A percentile compares a stretch with the other conserved stretches of the same genome.
Conservation (phyloP, 352 stramenopile genomes). For the Globisporangium rhizosaccharum region DNA sequence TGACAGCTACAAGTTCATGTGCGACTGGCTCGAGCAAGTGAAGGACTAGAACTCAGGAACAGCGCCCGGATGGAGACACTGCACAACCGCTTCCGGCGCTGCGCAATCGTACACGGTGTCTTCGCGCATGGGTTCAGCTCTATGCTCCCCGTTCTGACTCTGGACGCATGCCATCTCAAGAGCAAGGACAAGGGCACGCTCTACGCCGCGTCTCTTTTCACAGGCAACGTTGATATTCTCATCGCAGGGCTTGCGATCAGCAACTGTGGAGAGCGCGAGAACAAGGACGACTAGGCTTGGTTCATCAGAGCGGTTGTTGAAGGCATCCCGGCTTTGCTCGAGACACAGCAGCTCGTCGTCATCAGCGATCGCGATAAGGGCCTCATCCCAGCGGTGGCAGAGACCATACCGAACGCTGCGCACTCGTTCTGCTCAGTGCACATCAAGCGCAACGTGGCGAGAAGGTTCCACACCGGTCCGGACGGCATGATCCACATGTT, state of each 20-base stretch:
- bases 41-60: too few relatives aligned
- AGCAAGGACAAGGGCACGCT: neutral
- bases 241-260: neutral
- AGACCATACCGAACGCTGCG: neutral
- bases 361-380: neutral
- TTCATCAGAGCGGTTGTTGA: neutral
- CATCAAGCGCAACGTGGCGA: conserved; percentile 2
- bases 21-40: too few relatives aligned
- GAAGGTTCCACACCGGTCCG: neutral
- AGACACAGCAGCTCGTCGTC: neutral
- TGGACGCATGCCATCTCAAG: neutral
- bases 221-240: neutral
- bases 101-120: neutral
- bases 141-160: neutral
- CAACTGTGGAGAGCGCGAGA: neutral
- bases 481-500: neutral
- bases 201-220: neutral
- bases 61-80: too few relatives aligned
- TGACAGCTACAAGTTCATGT: too few relatives aligned
- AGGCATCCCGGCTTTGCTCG: neutral
- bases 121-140: neutral
- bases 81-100: neutral
- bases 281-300: conserved; percentile 1
- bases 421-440: neutral
- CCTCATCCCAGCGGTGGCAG: neutral